Evolutionary conservation across 495 filamentous ascomycete species (phyloP), one percentile per base, ranked within the genome.

Genomic region (Hyaloscypha bicolor): DNA sequence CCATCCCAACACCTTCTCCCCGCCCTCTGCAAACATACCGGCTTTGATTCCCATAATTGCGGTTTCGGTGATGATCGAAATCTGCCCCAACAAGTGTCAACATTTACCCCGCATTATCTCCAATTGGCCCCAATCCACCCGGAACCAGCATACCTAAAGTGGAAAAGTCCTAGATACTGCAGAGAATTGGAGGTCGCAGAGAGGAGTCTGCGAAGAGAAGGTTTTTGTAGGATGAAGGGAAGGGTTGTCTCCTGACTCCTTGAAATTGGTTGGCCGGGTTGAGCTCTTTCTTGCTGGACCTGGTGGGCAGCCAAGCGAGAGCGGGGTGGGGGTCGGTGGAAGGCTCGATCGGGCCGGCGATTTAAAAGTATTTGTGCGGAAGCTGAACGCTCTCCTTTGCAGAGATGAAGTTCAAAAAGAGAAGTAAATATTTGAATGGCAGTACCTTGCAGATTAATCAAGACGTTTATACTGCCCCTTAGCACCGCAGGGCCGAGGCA

Each of bases 11-110:
- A 12, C 35, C 14, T 37, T 22, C 6, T 51, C 55, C 31, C 12
- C 31, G 21, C 9, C 16, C 5, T 51, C 4, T 32, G 53, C 25
- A 14, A 55, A 69, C 87, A 74, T 82, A 93, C 92, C 92, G 79
- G 92, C 92, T 81, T 96, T 96, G 74, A 96, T 65, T 62, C 71
- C 92, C 92, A 94, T 96, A 68, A 75, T 93, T 79, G 74, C 64
- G 70, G 71, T 62, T 65, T 71, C 39, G 42, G 62, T 53, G 62
- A 37, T 45, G 45, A 62, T 65, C 11, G 29, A n/a, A 51, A 67
- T 58, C 42, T 71, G 66, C 69, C 53, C 53, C 30, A 39, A 33
- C 33, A 55, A 16, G 2, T 2, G 63, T 66, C 53, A 72, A 66
- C 22, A 69, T 52, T 32, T 73, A 73, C 71, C 71, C 71, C 67